phyloP scores from a whole-genome alignment of 768 basidiomycete species.

The Phanerochaete sordida region DNA sequence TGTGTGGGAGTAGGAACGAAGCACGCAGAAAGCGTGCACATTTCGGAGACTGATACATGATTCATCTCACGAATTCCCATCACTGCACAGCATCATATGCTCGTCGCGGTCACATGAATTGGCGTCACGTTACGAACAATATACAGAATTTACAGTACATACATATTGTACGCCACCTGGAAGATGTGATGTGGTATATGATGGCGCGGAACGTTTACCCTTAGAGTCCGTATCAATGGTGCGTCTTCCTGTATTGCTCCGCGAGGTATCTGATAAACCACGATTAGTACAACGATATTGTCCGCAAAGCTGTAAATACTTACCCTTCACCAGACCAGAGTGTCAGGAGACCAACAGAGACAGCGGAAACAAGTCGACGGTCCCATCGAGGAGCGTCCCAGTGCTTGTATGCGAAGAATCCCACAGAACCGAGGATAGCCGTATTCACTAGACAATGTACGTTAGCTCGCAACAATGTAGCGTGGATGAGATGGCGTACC shows the following conservation, averaged over 20 bases:
- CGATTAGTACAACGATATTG: not conserved
- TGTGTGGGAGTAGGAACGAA: not conserved
- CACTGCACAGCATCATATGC: not conserved
- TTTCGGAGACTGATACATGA: too few relatives aligned
- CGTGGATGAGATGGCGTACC: conserved; percentile 36
- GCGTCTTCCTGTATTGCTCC: conserved; percentile 34
- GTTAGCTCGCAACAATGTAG: not conserved
- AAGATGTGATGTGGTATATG: not conserved
- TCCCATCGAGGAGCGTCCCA: conserved; percentile 70
- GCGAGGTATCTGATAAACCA: conserved; percentile 32
- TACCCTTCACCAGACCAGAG: conserved; percentile 70
- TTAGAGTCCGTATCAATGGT: conserved; percentile 12
- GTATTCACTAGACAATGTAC: conserved; percentile 47
- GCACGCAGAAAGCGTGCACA: too few relatives aligned
- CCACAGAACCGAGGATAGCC: conserved; percentile 56
- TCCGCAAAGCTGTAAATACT: conserved; percentile 21
- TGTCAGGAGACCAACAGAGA: conserved; percentile 54
- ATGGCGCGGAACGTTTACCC: not conserved
- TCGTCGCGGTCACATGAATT: not conserved
- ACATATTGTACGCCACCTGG: not conserved
- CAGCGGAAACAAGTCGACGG: conserved; percentile 50
- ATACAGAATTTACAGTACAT: not conserved
- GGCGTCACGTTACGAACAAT: not conserved
- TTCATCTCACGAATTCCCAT: not conserved
- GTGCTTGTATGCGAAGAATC: conserved; percentile 60